A percentile compares a stretch with the other conserved stretches of the same genome.
Conservation (phyloP, 2,329 filamentous ascomycete genomes). For the Emericellopsis cladophorae region DNA sequence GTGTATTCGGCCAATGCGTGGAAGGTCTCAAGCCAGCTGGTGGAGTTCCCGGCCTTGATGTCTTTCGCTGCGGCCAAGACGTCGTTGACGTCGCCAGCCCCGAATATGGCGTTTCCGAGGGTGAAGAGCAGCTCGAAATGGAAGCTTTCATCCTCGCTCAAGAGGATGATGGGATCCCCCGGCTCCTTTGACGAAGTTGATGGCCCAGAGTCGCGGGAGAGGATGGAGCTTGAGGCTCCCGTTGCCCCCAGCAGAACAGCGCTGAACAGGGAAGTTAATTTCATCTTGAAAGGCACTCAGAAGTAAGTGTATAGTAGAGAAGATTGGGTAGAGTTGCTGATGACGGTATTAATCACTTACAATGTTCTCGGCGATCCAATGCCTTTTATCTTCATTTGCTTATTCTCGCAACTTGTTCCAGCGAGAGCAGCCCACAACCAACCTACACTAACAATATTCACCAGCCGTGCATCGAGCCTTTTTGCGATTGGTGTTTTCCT, state of each 20-base stretch:
- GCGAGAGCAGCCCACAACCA: conserved; percentile 1
- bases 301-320: no score
- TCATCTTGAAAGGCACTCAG: conserved; percentile 5
- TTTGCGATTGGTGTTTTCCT: not conserved
- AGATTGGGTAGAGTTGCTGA: conserved; percentile 2
- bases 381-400: conserved; percentile 2
- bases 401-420: conserved; percentile 1
- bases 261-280: conserved; percentile 4
- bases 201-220: conserved; percentile 5
- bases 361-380: conserved; percentile 1
- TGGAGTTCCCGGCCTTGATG: conserved; percentile 8
- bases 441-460: not conserved
- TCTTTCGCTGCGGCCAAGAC: conserved; percentile 10
- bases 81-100: conserved; percentile 6
- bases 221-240: conserved; percentile 5
- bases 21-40: conserved; percentile 3
- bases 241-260: conserved; percentile 5
- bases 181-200: conserved; percentile 4
- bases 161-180: conserved; percentile 4
- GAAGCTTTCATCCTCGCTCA: conserved; percentile 6
- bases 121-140: conserved; percentile 6
- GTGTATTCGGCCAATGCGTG: conserved; percentile 3
- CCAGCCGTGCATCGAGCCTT: not conserved
- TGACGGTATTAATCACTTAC: conserved; percentile 1
- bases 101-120: conserved; percentile 3